Evolutionary conservation across 2,329 filamentous ascomycete genomes (phyloP).

Genomic region (Aspergillus neotritici): DNA sequence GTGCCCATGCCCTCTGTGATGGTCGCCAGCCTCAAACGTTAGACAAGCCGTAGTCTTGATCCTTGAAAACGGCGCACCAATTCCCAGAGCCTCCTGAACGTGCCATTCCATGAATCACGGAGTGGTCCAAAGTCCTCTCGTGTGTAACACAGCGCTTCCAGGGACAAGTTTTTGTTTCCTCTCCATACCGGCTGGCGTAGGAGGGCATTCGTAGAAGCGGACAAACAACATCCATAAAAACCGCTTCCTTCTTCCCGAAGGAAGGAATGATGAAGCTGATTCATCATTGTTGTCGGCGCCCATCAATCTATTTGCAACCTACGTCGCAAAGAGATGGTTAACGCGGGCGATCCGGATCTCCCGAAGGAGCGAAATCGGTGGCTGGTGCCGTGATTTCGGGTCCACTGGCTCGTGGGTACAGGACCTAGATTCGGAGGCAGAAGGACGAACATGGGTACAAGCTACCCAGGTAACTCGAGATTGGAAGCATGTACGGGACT

Average conservation of each 20-base stretch:
- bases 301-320: slow-evolving; percentile 50
- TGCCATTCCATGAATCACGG: slow-evolving; percentile 11
- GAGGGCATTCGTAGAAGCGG: slow-evolving; percentile 66
- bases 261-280: slow-evolving; percentile 27
- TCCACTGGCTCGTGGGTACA: slow-evolving; percentile 29
- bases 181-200: slow-evolving; percentile 48
- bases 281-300: slow-evolving; percentile 48
- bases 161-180: slow-evolving; percentile 95
- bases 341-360: slow-evolving; percentile 59
- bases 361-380: slow-evolving; percentile 45
- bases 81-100: slow-evolving; percentile 24
- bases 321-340: slow-evolving; percentile 56
- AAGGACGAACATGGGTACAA: slow-evolving; percentile 38
- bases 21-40: slow-evolving; percentile 6
- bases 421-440: slow-evolving; percentile 6
- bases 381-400: slow-evolving; percentile 51
- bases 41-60: background rate
- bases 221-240: slow-evolving; percentile 98
- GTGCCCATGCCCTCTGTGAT: slow-evolving; percentile 10
- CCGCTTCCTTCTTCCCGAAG: slow-evolving; percentile 54
- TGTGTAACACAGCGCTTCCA: slow-evolving; percentile 76
- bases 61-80: slow-evolving; percentile 12
- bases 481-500: slow-evolving; percentile 48
- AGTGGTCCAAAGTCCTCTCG: slow-evolving; percentile 51
- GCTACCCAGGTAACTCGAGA: slow-evolving; percentile 33